Evolutionary conservation across 352 stramenopile genomes (phyloP).

Genomic region (Globisporangium emineosum): DNA sequence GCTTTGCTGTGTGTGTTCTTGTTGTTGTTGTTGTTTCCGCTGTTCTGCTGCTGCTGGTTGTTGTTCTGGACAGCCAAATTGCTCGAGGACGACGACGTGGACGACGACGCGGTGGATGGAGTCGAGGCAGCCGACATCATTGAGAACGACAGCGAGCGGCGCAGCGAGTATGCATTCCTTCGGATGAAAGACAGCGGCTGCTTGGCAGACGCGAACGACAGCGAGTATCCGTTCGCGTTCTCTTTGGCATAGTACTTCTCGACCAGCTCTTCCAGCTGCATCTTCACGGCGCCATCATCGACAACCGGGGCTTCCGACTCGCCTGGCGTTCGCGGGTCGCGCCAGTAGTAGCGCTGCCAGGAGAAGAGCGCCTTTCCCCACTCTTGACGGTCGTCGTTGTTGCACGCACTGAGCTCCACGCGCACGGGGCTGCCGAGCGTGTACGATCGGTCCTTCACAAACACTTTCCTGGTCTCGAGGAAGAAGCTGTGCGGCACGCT

Average conservation of each 20-base stretch:
- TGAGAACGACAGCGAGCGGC: slow-evolving; percentile 58
- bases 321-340: slow-evolving; percentile 36
- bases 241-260: slow-evolving; percentile 35
- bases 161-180: slow-evolving; percentile 62
- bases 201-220: slow-evolving; percentile 62
- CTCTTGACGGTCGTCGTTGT: slow-evolving; percentile 68
- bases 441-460: slow-evolving; percentile 84
- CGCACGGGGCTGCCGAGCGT: slow-evolving; percentile 59
- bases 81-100: slow-evolving; percentile 28
- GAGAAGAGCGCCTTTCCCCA: slow-evolving; percentile 86
- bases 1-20: slow-evolving; percentile 21
- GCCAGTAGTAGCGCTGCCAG: slow-evolving; percentile 87
- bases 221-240: slow-evolving; percentile 20
- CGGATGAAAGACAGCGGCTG: slow-evolving; percentile 69
- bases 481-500: slow-evolving; percentile 75
- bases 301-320: slow-evolving; percentile 7
- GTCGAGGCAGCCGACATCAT: slow-evolving; percentile 43
- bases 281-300: slow-evolving; percentile 22
- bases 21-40: slow-evolving; percentile 22
- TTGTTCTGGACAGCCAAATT: slow-evolving; percentile 15
- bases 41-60: neutral
- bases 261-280: slow-evolving; percentile 52
- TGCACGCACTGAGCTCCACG: slow-evolving; percentile 62
- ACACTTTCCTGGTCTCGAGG: slow-evolving; percentile 79
- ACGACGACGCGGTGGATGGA: slow-evolving; percentile 33